phyloP scores from a whole-genome alignment of 345 rosid genomes.

The Acer campestre region DNA sequence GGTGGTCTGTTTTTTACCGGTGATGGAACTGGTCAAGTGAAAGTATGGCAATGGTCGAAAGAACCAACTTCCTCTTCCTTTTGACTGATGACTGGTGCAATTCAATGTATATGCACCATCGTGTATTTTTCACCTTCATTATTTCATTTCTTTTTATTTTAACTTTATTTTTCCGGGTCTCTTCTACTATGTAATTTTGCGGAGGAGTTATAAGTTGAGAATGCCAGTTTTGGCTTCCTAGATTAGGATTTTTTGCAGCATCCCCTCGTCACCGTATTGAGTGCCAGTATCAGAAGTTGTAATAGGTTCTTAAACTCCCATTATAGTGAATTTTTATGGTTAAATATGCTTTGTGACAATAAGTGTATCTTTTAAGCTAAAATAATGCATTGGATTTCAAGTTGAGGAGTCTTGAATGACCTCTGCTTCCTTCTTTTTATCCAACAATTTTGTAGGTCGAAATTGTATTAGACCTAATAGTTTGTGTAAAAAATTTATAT shows the following conservation, averaged over 20 bases:
- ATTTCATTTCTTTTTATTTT: slow-evolving; percentile 8
- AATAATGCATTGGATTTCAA: not conserved
- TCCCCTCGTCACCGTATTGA: not conserved
- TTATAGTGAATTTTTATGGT: not conserved
- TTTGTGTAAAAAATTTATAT: not conserved
- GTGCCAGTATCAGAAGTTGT: not conserved
- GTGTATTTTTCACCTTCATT: slow-evolving; percentile 14
- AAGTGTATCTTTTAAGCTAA: not conserved
- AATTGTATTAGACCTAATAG: not conserved
- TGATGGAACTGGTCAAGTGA: slow-evolving; percentile 90
- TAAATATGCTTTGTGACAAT: not conserved
- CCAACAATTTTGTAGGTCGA: not conserved
- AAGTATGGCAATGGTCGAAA: slow-evolving; percentile 81
- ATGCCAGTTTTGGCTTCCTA: slow-evolving; percentile 21
- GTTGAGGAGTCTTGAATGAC: no score
- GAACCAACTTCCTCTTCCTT: slow-evolving; percentile 40
- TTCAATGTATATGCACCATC: slow-evolving; percentile 2
- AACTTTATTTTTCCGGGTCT: slow-evolving; percentile 8
- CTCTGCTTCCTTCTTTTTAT: not conserved
- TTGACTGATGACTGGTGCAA: slow-evolving; percentile 28
- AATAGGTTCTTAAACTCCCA: not conserved
- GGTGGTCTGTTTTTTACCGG: slow-evolving; percentile 91
- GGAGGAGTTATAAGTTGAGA: slow-evolving; percentile 23
- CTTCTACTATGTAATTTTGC: slow-evolving; percentile 14
- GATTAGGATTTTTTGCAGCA: slow-evolving; percentile 16